Percentiles rank a stretch among this genome's conserved stretches.
Conservation (phyloP, 257 asterid genomes). For the Linaria vulgaris region DNA sequence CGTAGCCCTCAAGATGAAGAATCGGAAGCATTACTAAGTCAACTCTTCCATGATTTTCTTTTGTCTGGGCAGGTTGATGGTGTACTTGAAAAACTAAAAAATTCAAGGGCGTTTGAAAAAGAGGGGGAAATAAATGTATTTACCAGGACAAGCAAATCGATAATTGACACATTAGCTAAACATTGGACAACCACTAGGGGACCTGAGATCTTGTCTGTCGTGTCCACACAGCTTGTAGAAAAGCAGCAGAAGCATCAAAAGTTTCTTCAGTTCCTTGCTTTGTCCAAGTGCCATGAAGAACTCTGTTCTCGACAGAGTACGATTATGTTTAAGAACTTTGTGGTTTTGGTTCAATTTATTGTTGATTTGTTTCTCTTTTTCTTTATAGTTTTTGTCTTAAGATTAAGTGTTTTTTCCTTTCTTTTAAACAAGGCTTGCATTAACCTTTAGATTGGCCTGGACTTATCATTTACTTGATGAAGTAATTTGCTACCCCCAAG, state of each 20-base stretch:
- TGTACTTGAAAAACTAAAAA: slow-evolving; percentile 58
- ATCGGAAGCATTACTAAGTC: slow-evolving; percentile 83
- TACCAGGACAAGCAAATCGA: slow-evolving; percentile 82
- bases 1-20: slow-evolving; percentile 86
- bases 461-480: slow-evolving; percentile 18
- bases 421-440: slow-evolving; percentile 18
- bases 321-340: slow-evolving; percentile 20
- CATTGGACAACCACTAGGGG: slow-evolving; percentile 98
- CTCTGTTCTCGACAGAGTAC: slow-evolving; percentile 79
- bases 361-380: too few species aligned
- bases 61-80: slow-evolving; percentile 80
- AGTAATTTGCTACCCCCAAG: slow-evolving; percentile 3
- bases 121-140: slow-evolving; percentile 86
- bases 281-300: slow-evolving; percentile 95
- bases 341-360: neutral
- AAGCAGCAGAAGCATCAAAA: slow-evolving; percentile 84
- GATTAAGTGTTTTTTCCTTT: slow-evolving; percentile 11
- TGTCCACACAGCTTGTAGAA: slow-evolving; percentile 77
- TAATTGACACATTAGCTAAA: slow-evolving; percentile 90
- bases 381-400: neutral
- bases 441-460: slow-evolving; percentile 13
- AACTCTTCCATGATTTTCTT: slow-evolving; percentile 79
- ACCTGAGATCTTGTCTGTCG: slow-evolving; percentile 78
- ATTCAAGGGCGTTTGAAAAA: slow-evolving; percentile 84
- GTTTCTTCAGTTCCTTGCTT: slow-evolving; percentile 92